Evolutionary conservation across 1,284 basidiomycete species (phyloP), one percentile per base, ranked within the genome.

Genomic region (Salmacisia buchloeana): DNA sequence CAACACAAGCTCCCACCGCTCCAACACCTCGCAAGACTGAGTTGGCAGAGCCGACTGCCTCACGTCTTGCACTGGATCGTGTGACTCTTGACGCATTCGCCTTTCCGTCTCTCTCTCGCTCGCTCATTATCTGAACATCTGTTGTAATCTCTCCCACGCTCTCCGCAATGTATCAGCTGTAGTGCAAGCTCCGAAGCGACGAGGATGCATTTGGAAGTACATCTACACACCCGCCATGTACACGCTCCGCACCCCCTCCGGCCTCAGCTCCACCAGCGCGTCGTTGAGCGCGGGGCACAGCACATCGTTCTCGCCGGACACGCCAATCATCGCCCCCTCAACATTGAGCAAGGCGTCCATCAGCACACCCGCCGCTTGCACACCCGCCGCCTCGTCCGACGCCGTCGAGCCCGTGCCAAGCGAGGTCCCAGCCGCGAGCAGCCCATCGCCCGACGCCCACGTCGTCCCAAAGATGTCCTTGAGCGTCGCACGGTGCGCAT

Each of bases 271-370:
- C 27, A 70, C 54, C 31, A 78, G 67, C 18, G 67, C 72, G 29
- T 78, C 76, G 60, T 75, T 78, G 61, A 76, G 64, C 49, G 72
- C 68, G 15, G 69, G 64, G 13, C 73, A 74, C 45, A 78, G 56
- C 34, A 78, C 76, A 52, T 78, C 76, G 63, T 78, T 78, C 41
- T 71, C 65, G 10, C 64, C 64, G 29, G 76, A 68, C 29, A 67
- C 65, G 10, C 63, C 61, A 65, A 75, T 68, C 63, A 78, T 58
- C 7, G 66, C 69, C 3, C 73, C 71, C 43, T 78, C 73, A 1
- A 72, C 68, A 2, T 62, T 63, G 27, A 66, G 60, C 41, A 77
- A 63, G 3, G 73, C 70, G 25, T 76, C 70, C 71, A 78, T 63
- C 23, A 78, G 36, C 10, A 63, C 39, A n/a, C 49, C 56, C 9